These are phyloP conservation scores for Pulveroboletus sp. DNA, from an alignment of 768 basidiomycete species.

Conservation along the genomic window DNA sequence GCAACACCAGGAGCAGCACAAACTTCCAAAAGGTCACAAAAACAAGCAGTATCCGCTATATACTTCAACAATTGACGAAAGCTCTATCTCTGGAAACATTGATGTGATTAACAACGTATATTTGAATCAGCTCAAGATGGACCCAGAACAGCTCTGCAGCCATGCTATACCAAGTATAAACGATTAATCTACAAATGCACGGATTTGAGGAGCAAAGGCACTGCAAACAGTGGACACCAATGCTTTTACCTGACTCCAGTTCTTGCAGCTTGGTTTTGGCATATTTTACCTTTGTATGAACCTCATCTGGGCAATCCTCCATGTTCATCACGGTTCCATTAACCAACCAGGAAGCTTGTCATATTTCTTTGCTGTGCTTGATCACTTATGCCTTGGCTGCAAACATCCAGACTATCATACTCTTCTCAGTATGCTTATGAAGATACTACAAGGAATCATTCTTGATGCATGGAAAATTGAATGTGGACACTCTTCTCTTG, in stretches of 20 bases:
- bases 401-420: constrained; percentile 37
- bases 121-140: constrained; percentile 5
- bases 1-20: neutral
- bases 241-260: neutral
- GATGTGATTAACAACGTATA: neutral
- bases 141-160: neutral
- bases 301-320: constrained; percentile 12
- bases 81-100: constrained; percentile 2
- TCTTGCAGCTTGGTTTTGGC: constrained; percentile 7
- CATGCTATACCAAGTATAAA: neutral
- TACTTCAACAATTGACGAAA: constrained; percentile 7
- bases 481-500: constrained; percentile 12
- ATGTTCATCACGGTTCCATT: neutral
- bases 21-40: neutral
- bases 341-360: neutral
- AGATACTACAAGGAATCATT: constrained; percentile 34
- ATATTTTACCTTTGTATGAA: constrained; percentile 36
- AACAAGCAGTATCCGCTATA: neutral
- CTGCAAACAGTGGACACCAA: neutral
- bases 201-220: neutral
- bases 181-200: neutral
- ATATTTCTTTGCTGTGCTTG: constrained; percentile 17
- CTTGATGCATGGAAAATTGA: constrained; percentile 32
- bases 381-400: constrained; percentile 22
- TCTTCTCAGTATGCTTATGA: constrained; percentile 15